Base-by-base conservation (phyloP, 192 early-diverging fungal genomes). In the Borealophlyctis nickersoniae region DNA sequence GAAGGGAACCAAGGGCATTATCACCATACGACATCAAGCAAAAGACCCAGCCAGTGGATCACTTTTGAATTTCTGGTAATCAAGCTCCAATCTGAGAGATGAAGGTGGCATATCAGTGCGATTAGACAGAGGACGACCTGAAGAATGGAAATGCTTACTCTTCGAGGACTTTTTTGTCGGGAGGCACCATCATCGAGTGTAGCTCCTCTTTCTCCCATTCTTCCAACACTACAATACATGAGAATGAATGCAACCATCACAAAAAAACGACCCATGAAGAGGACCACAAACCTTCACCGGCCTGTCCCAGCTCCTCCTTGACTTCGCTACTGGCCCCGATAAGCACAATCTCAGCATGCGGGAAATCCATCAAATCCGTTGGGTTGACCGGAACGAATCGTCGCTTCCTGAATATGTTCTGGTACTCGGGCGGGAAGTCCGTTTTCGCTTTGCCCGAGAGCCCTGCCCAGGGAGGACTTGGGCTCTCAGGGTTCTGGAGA, bases 321-420 rank as follows among this genome's bases (percentile, higher is more conserved):
- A 75, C 59, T 51, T 77, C 64, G 2, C 72, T 65, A 4, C 58
- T 48, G 9, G 77, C 70, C n/a, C 77, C 77, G 36, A 78, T 76
- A 1, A 78, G 52, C n/a, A 78, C 48, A 32, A 78, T 16, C 35
- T 78, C 77, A 14, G 62, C 28, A 30, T 72, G 36, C 9, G 61
- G 31, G 31, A 62, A 67, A 48, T 78, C 65, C 31, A 78, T 55
- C 29, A 69, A 71, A n/a, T 67, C 49, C 7, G 77, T 35, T 2
- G 70, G 63, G 22, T 56, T 56, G 48, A 69, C 57, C 0, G 73
- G 54, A 31, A 73, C 45, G 52, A 78, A 78, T 23, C 73, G 54
- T 26, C 64, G 70, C 16, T 39, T 58, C 9, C 24, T 4, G 51
- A 78, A 78, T 31, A 63, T 29, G 0, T 54, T 62, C 31, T 30